phyloP scores from a whole-genome alignment of 768 basidiomycete species.

The Symmetrospora coprosmae region DNA sequence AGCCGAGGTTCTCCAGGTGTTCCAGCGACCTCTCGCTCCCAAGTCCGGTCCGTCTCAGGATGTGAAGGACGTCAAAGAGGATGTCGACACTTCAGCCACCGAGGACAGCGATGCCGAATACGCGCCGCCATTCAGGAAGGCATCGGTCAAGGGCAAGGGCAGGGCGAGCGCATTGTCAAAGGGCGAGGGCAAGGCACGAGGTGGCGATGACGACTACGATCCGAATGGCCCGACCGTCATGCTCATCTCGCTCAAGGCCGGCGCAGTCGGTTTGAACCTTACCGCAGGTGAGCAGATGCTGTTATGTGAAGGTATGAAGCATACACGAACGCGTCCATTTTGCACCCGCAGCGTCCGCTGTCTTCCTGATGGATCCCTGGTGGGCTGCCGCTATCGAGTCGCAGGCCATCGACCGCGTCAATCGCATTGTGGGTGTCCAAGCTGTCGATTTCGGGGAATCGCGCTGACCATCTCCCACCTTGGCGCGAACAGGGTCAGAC shows the following conservation, averaged over 20 bases:
- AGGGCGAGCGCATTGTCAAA: neutral
- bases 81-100: constrained; percentile 1
- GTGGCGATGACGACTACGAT: neutral
- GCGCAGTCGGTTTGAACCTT: constrained; percentile 32
- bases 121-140: neutral
- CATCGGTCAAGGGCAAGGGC: neutral
- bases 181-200: neutral
- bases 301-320: no score
- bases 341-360: constrained; percentile 24
- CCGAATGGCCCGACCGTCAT: constrained; percentile 29
- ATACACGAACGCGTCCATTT: no score
- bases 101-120: neutral
- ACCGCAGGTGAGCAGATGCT: constrained; percentile 15
- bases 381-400: constrained; percentile 32
- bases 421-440: constrained; percentile 28
- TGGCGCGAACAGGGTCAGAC: constrained; percentile 9
- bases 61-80: constrained; percentile 6
- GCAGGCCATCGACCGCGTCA: constrained; percentile 33
- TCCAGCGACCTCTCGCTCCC: constrained; percentile 15
- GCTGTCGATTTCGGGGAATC: neutral
- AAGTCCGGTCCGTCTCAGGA: neutral
- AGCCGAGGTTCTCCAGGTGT: constrained; percentile 27
- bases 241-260: constrained; percentile 31
- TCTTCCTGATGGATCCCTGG: constrained; percentile 33
- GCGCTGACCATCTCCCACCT: neutral